phyloP scores from a whole-genome alignment of 352 stramenopile genomes.

The Phytopythium helicoides region DNA sequence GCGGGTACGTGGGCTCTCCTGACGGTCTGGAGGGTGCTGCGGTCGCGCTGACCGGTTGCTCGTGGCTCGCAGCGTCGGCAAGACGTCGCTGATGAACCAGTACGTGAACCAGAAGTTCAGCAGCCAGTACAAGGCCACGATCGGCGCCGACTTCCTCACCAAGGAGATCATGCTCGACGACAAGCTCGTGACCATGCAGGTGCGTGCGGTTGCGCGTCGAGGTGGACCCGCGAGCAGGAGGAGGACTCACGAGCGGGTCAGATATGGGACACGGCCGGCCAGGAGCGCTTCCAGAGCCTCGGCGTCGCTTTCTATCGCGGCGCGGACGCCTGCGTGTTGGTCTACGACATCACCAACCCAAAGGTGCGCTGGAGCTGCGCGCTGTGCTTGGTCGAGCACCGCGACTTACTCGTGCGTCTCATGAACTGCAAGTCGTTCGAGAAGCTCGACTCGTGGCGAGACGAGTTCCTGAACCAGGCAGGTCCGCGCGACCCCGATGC shows the following conservation, averaged over 20 bases:
- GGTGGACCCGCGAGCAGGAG: too few relatives aligned
- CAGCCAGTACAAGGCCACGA: conserved; percentile 99
- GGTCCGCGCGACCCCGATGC: conserved; percentile 86
- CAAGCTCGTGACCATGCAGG: conserved; percentile 95
- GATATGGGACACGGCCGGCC: too few relatives aligned
- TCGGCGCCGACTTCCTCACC: conserved; percentile 98
- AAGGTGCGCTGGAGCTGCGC: too few relatives aligned
- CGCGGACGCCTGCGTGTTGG: conserved; percentile 97
- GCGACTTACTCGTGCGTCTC: too few relatives aligned
- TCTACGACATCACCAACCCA: conserved; percentile 99
- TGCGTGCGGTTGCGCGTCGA: conserved; percentile 18
- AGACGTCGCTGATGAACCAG: conserved; percentile 99
- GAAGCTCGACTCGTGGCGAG: conserved; percentile 96
- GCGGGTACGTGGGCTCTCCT: conserved; percentile 69
- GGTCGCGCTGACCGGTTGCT: conserved; percentile 1
- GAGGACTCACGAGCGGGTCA: too few relatives aligned
- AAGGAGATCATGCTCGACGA: conserved; percentile 97
- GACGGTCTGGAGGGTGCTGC: too few relatives aligned
- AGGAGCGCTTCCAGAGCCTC: conserved; percentile 98
- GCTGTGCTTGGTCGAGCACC: too few relatives aligned
- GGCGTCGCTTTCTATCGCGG: conserved; percentile 98
- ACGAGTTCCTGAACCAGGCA: conserved; percentile 96
- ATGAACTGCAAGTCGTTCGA: conserved; percentile 98
- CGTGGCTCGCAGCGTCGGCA: conserved; percentile 88
- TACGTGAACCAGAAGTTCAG: conserved; percentile 99